These are phyloP conservation scores for Trichoderma erinaceum DNA, from an alignment of 495 filamentous ascomycete species.

Conservation along the genomic window DNA sequence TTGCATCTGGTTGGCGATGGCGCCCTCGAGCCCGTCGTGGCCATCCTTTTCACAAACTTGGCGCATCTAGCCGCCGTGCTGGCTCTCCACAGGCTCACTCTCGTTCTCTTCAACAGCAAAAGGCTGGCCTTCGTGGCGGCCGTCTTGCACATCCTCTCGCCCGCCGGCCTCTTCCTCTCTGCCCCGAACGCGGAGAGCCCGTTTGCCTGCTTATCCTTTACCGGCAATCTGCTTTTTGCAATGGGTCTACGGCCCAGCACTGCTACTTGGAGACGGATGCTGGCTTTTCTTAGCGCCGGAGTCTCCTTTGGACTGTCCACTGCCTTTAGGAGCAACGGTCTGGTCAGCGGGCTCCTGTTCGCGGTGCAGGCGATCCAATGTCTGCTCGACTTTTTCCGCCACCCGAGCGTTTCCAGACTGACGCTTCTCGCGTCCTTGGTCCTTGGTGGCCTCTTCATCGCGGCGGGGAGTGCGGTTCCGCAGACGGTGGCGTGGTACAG, in stretches of 20 bases:
- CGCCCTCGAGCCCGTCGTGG: slow-evolving; percentile 36
- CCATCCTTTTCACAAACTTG: slow-evolving; percentile 57
- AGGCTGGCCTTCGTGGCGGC: slow-evolving; percentile 60
- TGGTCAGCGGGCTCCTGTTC: slow-evolving; percentile 67
- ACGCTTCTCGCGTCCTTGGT: slow-evolving; percentile 50
- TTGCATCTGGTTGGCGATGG: slow-evolving; percentile 16
- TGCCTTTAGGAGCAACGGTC: slow-evolving; percentile 76
- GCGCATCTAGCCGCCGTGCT: slow-evolving; percentile 72
- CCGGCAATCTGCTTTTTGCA: slow-evolving; percentile 64
- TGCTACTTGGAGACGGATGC: slow-evolving; percentile 33
- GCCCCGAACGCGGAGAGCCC: slow-evolving; percentile 79
- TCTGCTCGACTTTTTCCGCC: slow-evolving; percentile 39
- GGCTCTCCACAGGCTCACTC: slow-evolving; percentile 57
- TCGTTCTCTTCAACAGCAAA: slow-evolving; percentile 37
- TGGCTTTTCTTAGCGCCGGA: slow-evolving; percentile 53
- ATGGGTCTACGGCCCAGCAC: slow-evolving; percentile 38
- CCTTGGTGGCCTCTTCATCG: slow-evolving; percentile 61
- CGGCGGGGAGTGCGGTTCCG: slow-evolving; percentile 58
- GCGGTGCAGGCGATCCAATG: slow-evolving; percentile 38
- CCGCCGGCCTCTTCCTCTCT: slow-evolving; percentile 83
- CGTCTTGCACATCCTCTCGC: slow-evolving; percentile 71
- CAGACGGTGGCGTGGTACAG: slow-evolving; percentile 68
- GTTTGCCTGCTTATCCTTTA: slow-evolving; percentile 72
- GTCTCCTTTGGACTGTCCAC: slow-evolving; percentile 66
- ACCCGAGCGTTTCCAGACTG: slow-evolving; percentile 27